These are phyloP conservation scores for Camelina neglecta DNA, from an alignment of 345 rosid genomes.

Conservation along the genomic window DNA sequence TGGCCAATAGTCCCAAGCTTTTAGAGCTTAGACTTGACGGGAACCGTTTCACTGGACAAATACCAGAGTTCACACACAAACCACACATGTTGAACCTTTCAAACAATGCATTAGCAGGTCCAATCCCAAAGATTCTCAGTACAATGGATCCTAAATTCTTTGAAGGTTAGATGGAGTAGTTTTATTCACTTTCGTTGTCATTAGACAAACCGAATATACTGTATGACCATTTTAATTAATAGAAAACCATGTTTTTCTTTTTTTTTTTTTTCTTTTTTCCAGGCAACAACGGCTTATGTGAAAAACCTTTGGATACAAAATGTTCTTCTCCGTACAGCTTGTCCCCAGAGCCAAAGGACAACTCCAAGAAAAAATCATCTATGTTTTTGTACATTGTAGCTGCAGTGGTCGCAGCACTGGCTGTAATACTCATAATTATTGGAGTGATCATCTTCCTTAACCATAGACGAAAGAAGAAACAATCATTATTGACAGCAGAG, in stretches of 20 bases:
- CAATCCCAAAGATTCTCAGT: constrained; percentile 57
- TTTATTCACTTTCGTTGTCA: background rate
- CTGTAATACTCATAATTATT: constrained; percentile 2
- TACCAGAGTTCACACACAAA: constrained; percentile 58
- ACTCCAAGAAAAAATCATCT: constrained; percentile 18
- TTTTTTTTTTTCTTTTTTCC: constrained; percentile 5
- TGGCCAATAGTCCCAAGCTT: constrained; percentile 57
- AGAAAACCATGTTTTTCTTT: background rate
- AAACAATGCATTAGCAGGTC: constrained; percentile 62
- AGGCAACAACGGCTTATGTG: constrained; percentile 83
- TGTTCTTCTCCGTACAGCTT: constrained; percentile 34
- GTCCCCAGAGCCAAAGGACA: background rate
- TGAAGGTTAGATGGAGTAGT: constrained; percentile 48
- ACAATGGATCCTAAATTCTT: constrained; percentile 46
- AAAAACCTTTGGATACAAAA: constrained; percentile 51
- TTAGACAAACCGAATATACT: background rate
- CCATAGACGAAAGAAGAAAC: constrained; percentile 13
- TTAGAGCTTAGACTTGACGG: constrained; percentile 61
- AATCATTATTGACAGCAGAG: constrained; percentile 42
- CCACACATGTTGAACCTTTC: constrained; percentile 55
- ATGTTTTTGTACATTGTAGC: constrained; percentile 35
- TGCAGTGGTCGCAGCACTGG: constrained; percentile 39
- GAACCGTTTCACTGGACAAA: constrained; percentile 61
- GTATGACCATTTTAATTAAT: background rate
- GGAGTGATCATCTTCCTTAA: constrained; percentile 19